Evolutionary conservation across 768 basidiomycete species (phyloP).

Genomic region (Kondoa malvinella): DNA sequence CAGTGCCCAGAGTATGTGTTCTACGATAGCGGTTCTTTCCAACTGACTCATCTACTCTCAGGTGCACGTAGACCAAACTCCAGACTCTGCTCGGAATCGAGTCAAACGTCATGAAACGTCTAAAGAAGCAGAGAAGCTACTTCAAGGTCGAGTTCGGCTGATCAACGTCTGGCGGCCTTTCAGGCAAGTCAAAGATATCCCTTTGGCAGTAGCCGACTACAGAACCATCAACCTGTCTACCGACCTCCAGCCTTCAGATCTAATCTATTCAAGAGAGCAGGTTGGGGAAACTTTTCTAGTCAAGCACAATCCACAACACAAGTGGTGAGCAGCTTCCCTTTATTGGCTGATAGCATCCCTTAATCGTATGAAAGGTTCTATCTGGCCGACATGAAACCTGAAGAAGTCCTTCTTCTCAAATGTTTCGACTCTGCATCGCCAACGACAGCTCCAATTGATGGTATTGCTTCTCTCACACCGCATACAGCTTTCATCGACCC

Average conservation of each 20-base stretch:
- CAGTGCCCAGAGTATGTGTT: background rate
- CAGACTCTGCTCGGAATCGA: background rate
- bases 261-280: background rate
- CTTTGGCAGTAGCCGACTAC: constrained; percentile 5
- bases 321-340: background rate
- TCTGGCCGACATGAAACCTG: background rate
- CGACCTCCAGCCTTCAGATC: background rate
- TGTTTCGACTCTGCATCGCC: background rate
- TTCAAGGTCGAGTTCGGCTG: background rate
- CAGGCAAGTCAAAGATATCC: background rate
- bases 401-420: constrained; percentile 2
- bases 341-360: background rate
- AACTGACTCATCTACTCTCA: background rate
- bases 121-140: background rate
- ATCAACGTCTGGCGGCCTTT: constrained; percentile 1
- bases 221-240: background rate
- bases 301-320: background rate
- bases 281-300: background rate
- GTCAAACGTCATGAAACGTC: background rate
- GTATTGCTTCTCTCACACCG: background rate
- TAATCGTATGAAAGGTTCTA: background rate
- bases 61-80: constrained; percentile 1
- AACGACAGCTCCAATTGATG: too few species aligned
- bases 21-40: background rate
- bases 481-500: background rate